Evolutionary conservation across 768 basidiomycete species (phyloP).

Genomic region (Naganishia vaughanmartiniae): DNA sequence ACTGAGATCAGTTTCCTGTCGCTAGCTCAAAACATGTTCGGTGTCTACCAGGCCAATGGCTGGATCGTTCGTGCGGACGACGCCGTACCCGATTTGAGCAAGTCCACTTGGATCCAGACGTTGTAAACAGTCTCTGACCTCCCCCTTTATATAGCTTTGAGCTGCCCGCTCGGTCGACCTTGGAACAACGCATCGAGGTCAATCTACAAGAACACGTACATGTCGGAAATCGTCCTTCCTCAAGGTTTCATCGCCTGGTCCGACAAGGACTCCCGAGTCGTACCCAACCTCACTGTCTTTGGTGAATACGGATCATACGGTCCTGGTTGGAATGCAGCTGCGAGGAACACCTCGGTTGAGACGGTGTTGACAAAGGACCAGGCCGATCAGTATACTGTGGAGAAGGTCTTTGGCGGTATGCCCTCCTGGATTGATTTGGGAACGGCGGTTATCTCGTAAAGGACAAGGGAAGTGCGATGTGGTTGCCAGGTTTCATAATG

Average conservation of each 20-base stretch:
- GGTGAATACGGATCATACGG: constrained; percentile 19
- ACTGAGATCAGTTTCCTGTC: too few relatives aligned
- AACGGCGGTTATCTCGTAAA: constrained; percentile 13
- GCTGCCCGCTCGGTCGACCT: constrained; percentile 64
- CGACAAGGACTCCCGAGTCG: constrained; percentile 22
- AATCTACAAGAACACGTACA: constrained; percentile 60
- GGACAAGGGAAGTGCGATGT: background rate
- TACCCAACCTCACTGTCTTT: constrained; percentile 17
- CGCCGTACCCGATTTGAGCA: constrained; percentile 15
- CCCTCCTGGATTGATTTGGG: constrained; percentile 25
- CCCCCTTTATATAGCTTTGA: constrained; percentile 61
- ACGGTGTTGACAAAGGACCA: constrained; percentile 17
- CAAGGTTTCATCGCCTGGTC: constrained; percentile 32
- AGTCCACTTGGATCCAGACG: background rate
- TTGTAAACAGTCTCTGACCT: constrained; percentile 59
- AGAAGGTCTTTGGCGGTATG: constrained; percentile 23
- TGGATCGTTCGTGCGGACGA: constrained; percentile 44
- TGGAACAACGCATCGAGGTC: constrained; percentile 65
- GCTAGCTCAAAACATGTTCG: constrained; percentile 23
- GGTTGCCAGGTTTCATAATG: background rate
- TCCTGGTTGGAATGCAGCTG: background rate
- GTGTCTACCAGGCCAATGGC: constrained; percentile 54
- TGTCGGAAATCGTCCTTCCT: constrained; percentile 50
- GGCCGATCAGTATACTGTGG: constrained; percentile 15
- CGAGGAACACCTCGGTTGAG: constrained; percentile 15